These are phyloP conservation scores for Trichosporon coremiiforme DNA, from an alignment of 1,284 basidiomycete genomes.

Conservation along the genomic window DNA sequence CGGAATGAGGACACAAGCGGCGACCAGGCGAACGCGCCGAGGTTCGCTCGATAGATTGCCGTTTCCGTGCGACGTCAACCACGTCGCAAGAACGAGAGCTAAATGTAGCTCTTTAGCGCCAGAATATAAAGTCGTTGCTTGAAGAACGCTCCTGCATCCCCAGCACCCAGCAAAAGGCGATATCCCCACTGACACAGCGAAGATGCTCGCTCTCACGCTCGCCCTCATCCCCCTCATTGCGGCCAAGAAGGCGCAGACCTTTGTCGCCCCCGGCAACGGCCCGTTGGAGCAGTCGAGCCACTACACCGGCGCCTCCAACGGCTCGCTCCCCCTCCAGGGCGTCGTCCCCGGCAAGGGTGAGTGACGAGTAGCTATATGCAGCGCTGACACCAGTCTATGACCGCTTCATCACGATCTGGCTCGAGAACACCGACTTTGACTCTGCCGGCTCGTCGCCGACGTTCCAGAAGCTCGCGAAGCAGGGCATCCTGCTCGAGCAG, in stretches of 20 bases:
- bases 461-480: constrained; percentile 61
- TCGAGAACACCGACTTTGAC: constrained; percentile 62
- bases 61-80: too few species aligned
- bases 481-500: constrained; percentile 62
- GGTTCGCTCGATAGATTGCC: not conserved
- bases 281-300: constrained; percentile 52
- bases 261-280: constrained; percentile 55
- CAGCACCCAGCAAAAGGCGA: not conserved
- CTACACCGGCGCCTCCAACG: constrained; percentile 57
- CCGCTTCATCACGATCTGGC: constrained; percentile 58
- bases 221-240: constrained; percentile 18
- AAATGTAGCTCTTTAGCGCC: not conserved
- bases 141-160: not conserved
- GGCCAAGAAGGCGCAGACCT: constrained; percentile 51
- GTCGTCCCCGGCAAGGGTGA: constrained; percentile 55
- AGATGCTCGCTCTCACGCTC: not conserved
- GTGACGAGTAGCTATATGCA: not conserved
- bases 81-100: not conserved
- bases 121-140: not conserved
- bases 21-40: not conserved
- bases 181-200: not conserved
- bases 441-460: constrained; percentile 48
- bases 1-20: not conserved
- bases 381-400: constrained; percentile 57
- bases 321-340: constrained; percentile 54